Conservation (phyloP, 495 filamentous ascomycete species). For the Aspergillus olivimuriae region DNA sequence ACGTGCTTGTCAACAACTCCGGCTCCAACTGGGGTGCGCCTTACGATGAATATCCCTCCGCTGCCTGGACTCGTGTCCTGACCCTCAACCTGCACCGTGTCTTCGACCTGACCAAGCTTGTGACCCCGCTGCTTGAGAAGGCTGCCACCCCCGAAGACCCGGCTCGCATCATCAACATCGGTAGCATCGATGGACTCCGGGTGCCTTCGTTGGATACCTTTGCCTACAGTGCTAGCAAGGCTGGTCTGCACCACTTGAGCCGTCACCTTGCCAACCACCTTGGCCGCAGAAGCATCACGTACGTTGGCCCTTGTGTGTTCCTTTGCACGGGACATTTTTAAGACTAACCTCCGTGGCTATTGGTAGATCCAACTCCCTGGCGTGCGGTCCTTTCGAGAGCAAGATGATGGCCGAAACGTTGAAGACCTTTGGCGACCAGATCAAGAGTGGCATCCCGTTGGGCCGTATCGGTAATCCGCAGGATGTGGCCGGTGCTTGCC, state of each 20-base stretch:
- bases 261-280: conserved; percentile 67
- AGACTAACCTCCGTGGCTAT: conserved; percentile 4
- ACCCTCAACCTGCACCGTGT: conserved; percentile 77
- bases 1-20: conserved; percentile 77
- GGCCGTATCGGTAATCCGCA: conserved; percentile 62
- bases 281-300: conserved; percentile 64
- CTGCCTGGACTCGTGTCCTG: conserved; percentile 65
- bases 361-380: conserved; percentile 55
- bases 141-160: conserved; percentile 42
- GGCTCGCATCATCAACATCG: conserved; percentile 68
- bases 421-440: conserved; percentile 51
- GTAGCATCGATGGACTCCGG: conserved; percentile 61
- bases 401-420: conserved; percentile 80
- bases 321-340: too few species aligned
- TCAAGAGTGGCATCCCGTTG: conserved; percentile 60
- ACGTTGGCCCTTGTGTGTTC: conserved; percentile 13
- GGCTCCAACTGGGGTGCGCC: conserved; percentile 67
- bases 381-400: conserved; percentile 74
- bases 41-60: conserved; percentile 60
- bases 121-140: conserved; percentile 65
- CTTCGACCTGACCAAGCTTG: conserved; percentile 68
- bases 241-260: conserved; percentile 64
- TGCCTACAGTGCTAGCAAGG: conserved; percentile 69
- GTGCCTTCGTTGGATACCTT: conserved; percentile 68
- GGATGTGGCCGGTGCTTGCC: conserved; percentile 70